These are phyloP conservation scores for Monosporascus cannonballus DNA, from an alignment of 2,329 filamentous ascomycete species.

Conservation along the genomic window DNA sequence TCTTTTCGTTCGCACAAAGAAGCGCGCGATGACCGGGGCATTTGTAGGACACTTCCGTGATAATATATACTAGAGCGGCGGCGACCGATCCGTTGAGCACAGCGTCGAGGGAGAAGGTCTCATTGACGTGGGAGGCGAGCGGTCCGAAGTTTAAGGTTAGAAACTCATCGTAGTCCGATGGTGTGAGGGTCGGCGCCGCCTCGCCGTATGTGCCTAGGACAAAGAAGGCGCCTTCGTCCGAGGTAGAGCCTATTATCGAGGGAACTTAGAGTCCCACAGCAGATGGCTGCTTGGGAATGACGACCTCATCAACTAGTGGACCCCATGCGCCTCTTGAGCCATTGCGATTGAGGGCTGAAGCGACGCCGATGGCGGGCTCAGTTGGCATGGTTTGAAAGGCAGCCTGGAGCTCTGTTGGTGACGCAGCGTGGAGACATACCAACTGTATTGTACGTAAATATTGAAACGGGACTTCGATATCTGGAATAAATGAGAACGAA, in stretches of 20 bases:
- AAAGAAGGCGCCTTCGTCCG: slow-evolving; percentile 20
- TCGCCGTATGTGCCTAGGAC: slow-evolving; percentile 13
- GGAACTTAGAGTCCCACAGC: slow-evolving; percentile 20
- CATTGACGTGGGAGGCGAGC: slow-evolving; percentile 15
- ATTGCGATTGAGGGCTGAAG: slow-evolving; percentile 9
- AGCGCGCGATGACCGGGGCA: slow-evolving; percentile 15
- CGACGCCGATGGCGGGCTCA: slow-evolving; percentile 3
- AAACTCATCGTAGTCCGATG: slow-evolving; percentile 19
- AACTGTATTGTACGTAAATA: slow-evolving; percentile 4
- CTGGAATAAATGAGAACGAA: not conserved
- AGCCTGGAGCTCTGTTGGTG: slow-evolving; percentile 2
- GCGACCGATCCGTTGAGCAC: slow-evolving; percentile 11
- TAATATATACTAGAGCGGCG: slow-evolving; percentile 11
- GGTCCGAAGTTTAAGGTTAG: slow-evolving; percentile 20
- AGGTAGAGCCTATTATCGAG: slow-evolving; percentile 19
- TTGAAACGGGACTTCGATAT: not conserved
- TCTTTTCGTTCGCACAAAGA: slow-evolving; percentile 6
- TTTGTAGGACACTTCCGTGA: slow-evolving; percentile 14
- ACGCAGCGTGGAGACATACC: slow-evolving; percentile 11
- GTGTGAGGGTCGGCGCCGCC: slow-evolving; percentile 7
- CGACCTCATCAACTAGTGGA: slow-evolving; percentile 18
- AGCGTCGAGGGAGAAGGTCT: slow-evolving; percentile 13
- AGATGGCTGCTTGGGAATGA: slow-evolving; percentile 19
- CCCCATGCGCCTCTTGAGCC: slow-evolving; percentile 12
- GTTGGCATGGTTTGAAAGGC: slow-evolving; percentile 8